phyloP scores from a whole-genome alignment of 1,139 yeast species.

The Pichia sp. region DNA sequence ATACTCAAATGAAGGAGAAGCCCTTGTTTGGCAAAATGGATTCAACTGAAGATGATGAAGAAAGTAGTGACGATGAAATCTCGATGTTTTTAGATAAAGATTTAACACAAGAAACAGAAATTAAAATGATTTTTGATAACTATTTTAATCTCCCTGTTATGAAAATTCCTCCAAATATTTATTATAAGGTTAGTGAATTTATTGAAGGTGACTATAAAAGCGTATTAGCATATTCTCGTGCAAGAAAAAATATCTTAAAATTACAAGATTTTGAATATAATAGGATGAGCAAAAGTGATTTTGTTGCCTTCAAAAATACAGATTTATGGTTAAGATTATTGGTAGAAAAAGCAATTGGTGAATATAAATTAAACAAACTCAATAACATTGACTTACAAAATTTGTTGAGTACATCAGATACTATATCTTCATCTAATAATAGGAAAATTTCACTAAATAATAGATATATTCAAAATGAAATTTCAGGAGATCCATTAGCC shows the following conservation, averaged over 20 bases:
- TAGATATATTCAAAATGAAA: constrained; percentile 16
- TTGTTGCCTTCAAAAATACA: constrained; percentile 52
- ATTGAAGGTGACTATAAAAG: constrained; percentile 20
- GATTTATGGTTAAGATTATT: constrained; percentile 41
- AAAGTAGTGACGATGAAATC: constrained; percentile 23
- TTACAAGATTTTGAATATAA: constrained; percentile 49
- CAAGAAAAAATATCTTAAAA: constrained; percentile 50
- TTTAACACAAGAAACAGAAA: constrained; percentile 42
- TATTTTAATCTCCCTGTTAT: constrained; percentile 35
- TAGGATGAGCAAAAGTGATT: constrained; percentile 44
- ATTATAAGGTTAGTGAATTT: constrained; percentile 32
- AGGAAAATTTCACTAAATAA: background rate
- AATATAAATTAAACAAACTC: background rate
- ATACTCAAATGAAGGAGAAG: background rate
- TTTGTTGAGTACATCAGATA: background rate
- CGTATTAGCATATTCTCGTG: constrained; percentile 34
- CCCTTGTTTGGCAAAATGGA: too few relatives aligned
- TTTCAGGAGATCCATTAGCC: constrained; percentile 28
- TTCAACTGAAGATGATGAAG: constrained; percentile 14
- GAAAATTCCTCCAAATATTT: constrained; percentile 27
- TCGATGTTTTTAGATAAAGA: constrained; percentile 29
- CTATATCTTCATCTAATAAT: background rate
- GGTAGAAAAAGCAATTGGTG: constrained; percentile 32
- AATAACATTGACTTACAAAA: background rate
- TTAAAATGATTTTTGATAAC: constrained; percentile 39